phyloP scores from a whole-genome alignment of 1,284 basidiomycete genomes.

The Stygiomarasmius scandens region DNA sequence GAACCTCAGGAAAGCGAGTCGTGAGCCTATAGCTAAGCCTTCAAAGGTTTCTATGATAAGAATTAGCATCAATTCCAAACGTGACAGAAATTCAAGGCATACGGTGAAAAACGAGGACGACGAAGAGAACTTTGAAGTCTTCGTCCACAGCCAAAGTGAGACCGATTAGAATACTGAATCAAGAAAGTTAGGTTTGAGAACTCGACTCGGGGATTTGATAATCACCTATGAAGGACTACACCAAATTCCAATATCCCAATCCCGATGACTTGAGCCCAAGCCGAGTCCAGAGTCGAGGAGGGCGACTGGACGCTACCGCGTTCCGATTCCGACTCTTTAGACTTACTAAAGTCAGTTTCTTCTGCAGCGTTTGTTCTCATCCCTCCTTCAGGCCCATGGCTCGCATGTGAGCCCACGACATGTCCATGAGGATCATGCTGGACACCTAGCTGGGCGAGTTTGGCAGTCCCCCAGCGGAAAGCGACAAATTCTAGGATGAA shows the following conservation, averaged over 20 bases:
- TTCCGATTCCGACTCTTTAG: background rate
- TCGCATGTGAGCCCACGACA: constrained; percentile 56
- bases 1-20: constrained; percentile 80
- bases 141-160: constrained; percentile 88
- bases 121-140: constrained; percentile 83
- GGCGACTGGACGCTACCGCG: background rate
- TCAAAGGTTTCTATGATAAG: constrained; percentile 86
- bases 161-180: constrained; percentile 79
- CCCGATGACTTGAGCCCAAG: constrained; percentile 82
- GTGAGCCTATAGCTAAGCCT: constrained; percentile 87
- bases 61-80: no score
- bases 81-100: constrained; percentile 70
- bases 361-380: background rate
- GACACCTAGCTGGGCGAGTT: constrained; percentile 58
- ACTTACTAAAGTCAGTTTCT: background rate
- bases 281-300: constrained; percentile 34
- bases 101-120: constrained; percentile 93
- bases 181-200: constrained; percentile 7
- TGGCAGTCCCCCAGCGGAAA: constrained; percentile 77
- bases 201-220: background rate
- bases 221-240: constrained; percentile 81
- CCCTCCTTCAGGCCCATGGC: constrained; percentile 64
- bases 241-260: constrained; percentile 88
- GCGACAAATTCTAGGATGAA: constrained; percentile 87
- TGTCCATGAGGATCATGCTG: constrained; percentile 70